phyloP scores from a whole-genome alignment of 2,329 filamentous ascomycete genomes.

The Beauveria rudraprayagi region DNA sequence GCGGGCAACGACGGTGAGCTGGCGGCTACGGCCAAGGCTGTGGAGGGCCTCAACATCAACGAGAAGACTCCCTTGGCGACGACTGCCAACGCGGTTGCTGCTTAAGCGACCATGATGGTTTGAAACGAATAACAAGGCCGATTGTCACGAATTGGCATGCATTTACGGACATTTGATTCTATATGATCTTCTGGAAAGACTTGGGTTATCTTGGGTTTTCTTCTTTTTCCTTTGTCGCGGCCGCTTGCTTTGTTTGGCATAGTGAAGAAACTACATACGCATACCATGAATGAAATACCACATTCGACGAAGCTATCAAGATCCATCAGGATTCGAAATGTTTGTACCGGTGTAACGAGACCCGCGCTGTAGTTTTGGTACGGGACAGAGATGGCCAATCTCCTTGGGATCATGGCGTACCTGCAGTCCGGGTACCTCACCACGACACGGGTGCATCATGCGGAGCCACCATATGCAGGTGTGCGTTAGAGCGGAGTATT shows the following conservation, averaged over 20 bases:
- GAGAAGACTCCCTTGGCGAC: conserved; percentile 5
- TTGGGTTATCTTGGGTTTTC: not conserved
- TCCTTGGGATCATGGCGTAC: no score
- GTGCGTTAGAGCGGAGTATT: no score
- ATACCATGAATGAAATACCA: conserved; percentile 2
- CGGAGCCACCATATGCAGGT: not conserved
- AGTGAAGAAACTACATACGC: not conserved
- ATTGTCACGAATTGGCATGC: not conserved
- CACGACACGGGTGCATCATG: not conserved
- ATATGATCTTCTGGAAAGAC: conserved; percentile 1
- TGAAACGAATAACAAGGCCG: not conserved
- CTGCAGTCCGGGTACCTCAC: no score
- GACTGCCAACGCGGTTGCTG: conserved; percentile 9
- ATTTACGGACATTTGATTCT: conserved; percentile 1
- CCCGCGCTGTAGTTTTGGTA: no score
- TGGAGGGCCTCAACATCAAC: not conserved
- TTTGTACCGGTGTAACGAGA: no score
- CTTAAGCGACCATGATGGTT: not conserved
- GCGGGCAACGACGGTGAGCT: not conserved
- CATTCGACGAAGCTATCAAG: not conserved
- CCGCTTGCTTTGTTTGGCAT: not conserved
- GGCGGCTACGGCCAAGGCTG: not conserved
- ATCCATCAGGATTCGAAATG: no score
- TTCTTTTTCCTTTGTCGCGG: not conserved
- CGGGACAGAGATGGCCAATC: no score